Evolutionary conservation across 306 rosid genomes (phyloP), one percentile per base, ranked within the genome.

Genomic region (Sicyos baderoa): DNA sequence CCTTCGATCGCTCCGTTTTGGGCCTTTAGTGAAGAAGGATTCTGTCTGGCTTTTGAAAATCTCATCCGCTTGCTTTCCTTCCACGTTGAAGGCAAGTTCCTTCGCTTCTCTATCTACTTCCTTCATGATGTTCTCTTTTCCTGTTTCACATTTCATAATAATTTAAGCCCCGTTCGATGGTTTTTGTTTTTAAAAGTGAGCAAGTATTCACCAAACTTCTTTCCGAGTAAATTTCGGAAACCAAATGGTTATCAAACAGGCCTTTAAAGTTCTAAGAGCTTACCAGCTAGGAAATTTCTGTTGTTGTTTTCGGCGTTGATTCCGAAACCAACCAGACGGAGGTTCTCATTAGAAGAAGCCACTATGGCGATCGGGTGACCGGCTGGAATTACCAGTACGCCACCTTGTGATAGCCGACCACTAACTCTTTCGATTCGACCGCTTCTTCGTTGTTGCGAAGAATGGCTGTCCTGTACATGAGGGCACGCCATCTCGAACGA

Each of bases 401-500:
- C 84, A 1, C 76, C 64, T 3, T 4, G n/a, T 6, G 72, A 37
- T 52, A 85, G 40, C 0, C n/a, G 61, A 0, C 82, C 82, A 1
- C 5, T 10, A 15, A 76, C 52, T 57, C 79, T 75, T 2, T 40
- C 59, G 2, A 80, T 47, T 13, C 60, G 42, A 0, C 66, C 48
- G 21, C 15, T 75, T 18, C 45, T 10, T 16, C 23, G n/a, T 23
- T 29, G 50, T 48, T 0, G 44, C 9, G 9, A 37, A 1, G 9
- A 37, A 1, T 35, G 40, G 40, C 50, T 70, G 9, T 64, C 42
- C 6, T 37, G 51, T 9, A 84, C 4, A 71, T 75, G 77, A 44
- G 83, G 82, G 58, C 86, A 79, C 0, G 68, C 88, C 82, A 84
- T 84, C 49, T 84, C 88, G n/a, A 74, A 27, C 0, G 65, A 55